Evolutionary conservation across 1,284 basidiomycete genomes (phyloP), one percentile per base, ranked within the genome.

Genomic region (Cutaneotrichosporon daszewskae): DNA sequence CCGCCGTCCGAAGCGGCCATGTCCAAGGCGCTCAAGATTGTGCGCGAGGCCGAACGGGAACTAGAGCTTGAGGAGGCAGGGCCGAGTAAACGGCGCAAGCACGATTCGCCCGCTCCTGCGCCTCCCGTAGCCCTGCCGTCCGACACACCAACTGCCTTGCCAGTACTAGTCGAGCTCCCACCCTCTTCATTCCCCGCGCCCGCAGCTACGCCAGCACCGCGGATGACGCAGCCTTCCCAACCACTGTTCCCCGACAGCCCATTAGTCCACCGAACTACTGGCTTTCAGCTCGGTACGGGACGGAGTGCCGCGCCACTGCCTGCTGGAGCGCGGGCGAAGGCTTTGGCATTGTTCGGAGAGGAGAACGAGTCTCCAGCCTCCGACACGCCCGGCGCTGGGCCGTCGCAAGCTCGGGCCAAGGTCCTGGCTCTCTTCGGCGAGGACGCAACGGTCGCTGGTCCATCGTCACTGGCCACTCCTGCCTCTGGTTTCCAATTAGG

Each of bases 1-100:
- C 45, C 53, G 5, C 66, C 64, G 3, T 60, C 60, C 1, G 51
- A 34, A 7, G 48, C 43, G 18, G 58, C 66, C 4, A 32, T 64
- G 29, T 47, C 44, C 1, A 53, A 49, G 35, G 62, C 59, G 3
- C 46, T 43, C 7, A 53, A 53, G 39, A 37, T 67, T 6, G 51
- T 59, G 37, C 39, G 34, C n/a, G 46, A 40, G 4, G 50, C 34
- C 1, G 50, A 52, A 28, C 22, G 29, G 3, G 50, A 54, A 10
- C 43, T 52, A 3, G 57, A 53, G 16, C 39, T 53, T 4, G 55
- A 52, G 19, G 53, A 50, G 17, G 37, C 43, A 19, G 32, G 38
- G 11, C 33, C 40, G 18, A 19, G 5, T 11, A 45, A 49, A 17
- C 38, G 47, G 7, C 31, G 38, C 25, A 24, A 36, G 25, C 31